Conservation (phyloP, 306 rosid species). For the Ceratonia siliqua region DNA sequence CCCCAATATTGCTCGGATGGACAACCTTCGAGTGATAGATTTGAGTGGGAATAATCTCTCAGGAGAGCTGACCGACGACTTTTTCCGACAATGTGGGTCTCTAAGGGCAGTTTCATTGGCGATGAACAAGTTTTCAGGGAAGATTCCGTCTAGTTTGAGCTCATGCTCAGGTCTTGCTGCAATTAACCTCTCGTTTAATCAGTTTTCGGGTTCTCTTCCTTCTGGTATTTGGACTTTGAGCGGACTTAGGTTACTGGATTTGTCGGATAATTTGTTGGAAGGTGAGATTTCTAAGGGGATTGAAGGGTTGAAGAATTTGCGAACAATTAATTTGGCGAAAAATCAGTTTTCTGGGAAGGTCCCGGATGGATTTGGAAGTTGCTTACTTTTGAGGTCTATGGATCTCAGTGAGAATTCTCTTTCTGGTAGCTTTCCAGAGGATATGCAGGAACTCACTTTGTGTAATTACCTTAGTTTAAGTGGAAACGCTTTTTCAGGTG, state of each 20-base stretch:
- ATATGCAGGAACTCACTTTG: constrained; percentile 62
- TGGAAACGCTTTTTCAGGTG: constrained; percentile 68
- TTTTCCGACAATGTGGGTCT: constrained; percentile 94
- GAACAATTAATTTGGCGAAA: constrained; percentile 62
- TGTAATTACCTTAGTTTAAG: constrained; percentile 62
- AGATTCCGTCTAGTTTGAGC: constrained; percentile 66
- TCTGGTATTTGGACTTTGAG: constrained; percentile 70
- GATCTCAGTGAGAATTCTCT: constrained; percentile 81
- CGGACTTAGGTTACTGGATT: constrained; percentile 79
- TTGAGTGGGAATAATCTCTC: constrained; percentile 75
- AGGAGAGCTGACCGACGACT: constrained; percentile 68
- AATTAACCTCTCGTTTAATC: constrained; percentile 64
- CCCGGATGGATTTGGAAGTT: constrained; percentile 82
- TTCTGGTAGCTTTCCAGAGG: constrained; percentile 66
- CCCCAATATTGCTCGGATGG: constrained; percentile 64
- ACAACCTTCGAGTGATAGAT: constrained; percentile 72
- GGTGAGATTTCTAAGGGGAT: constrained; percentile 68
- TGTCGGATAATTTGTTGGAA: constrained; percentile 71
- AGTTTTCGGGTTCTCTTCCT: constrained; percentile 74
- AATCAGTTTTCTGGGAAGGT: constrained; percentile 72
- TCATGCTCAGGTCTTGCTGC: constrained; percentile 71
- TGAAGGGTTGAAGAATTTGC: constrained; percentile 62
- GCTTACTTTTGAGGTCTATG: constrained; percentile 81
- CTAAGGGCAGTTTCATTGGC: constrained; percentile 71
- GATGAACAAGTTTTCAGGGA: constrained; percentile 68